Conservation (phyloP, 306 rosid species). For the Castanea mollissima region DNA sequence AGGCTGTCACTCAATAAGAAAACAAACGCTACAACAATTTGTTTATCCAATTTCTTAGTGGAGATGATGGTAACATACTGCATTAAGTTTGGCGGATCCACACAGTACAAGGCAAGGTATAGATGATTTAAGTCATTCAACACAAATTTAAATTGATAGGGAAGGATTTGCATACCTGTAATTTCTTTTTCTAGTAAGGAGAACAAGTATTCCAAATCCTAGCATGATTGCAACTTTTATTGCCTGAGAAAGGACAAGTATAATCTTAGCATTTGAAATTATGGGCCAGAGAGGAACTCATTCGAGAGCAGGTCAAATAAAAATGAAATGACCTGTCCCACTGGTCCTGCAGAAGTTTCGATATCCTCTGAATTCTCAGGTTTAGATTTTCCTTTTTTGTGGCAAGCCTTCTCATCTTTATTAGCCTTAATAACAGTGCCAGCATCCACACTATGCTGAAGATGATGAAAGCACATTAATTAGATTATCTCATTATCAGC, state of each 20-base stretch:
- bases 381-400: conserved; percentile 27
- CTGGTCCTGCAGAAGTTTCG: conserved; percentile 45
- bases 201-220: conserved; percentile 84
- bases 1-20: not conserved
- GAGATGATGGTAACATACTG: not conserved
- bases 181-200: conserved; percentile 67
- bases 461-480: conserved; percentile 7
- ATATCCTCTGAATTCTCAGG: conserved; percentile 36
- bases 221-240: conserved; percentile 64
- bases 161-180: conserved; percentile 33
- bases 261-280: conserved; percentile 11
- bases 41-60: not conserved
- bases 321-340: conserved; percentile 57
- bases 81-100: not conserved
- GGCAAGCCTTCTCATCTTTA: conserved; percentile 20
- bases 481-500: not conserved
- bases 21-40: not conserved
- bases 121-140: not conserved
- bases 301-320: not conserved
- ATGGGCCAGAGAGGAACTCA: not conserved
- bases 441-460: conserved; percentile 32
- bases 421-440: conserved; percentile 23
- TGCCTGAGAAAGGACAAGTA: conserved; percentile 42
- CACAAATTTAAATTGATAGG: not conserved
- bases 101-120: not conserved